phyloP scores from a whole-genome alignment of 2,329 filamentous ascomycete genomes.

The Hirsutella rhossiliensis region DNA sequence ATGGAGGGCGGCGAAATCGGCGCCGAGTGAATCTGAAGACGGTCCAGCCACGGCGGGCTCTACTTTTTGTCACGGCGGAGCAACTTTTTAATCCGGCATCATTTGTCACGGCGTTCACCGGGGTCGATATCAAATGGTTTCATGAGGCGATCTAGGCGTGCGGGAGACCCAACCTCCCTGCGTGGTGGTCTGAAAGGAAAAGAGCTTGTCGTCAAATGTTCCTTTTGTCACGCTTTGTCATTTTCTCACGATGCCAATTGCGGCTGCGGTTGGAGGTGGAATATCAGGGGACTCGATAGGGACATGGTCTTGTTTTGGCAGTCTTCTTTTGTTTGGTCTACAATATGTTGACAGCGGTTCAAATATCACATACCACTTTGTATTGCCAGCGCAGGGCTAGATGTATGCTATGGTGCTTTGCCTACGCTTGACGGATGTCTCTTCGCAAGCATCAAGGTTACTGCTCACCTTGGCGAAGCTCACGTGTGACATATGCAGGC shows the following conservation, averaged over 20 bases:
- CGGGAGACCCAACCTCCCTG: conserved; percentile 8
- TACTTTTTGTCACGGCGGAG: conserved; percentile 14
- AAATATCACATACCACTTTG: conserved; percentile 5
- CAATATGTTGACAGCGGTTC: conserved; percentile 1
- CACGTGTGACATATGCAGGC: too few relatives aligned
- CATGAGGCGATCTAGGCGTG: conserved; percentile 23
- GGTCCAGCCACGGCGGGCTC: conserved; percentile 9
- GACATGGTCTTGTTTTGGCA: neutral
- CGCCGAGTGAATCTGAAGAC: conserved; percentile 32
- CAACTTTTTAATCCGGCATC: conserved; percentile 24
- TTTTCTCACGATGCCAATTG: conserved; percentile 1
- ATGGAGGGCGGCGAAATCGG: conserved; percentile 48
- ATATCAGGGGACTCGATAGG: neutral
- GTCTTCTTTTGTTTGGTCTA: conserved; percentile 1
- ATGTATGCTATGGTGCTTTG: neutral
- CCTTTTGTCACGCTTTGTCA: conserved; percentile 1
- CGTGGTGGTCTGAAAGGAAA: conserved; percentile 18
- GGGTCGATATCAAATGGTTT: conserved; percentile 26
- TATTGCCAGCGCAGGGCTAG: neutral
- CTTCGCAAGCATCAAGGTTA: too few relatives aligned
- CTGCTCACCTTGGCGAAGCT: too few relatives aligned
- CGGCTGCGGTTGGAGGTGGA: neutral
- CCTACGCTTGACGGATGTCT: neutral
- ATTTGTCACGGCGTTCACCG: conserved; percentile 26
- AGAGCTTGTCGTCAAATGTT: conserved; percentile 9